phyloP scores from a whole-genome alignment of 768 basidiomycete genomes.

The Pleurotus tuoliensis region DNA sequence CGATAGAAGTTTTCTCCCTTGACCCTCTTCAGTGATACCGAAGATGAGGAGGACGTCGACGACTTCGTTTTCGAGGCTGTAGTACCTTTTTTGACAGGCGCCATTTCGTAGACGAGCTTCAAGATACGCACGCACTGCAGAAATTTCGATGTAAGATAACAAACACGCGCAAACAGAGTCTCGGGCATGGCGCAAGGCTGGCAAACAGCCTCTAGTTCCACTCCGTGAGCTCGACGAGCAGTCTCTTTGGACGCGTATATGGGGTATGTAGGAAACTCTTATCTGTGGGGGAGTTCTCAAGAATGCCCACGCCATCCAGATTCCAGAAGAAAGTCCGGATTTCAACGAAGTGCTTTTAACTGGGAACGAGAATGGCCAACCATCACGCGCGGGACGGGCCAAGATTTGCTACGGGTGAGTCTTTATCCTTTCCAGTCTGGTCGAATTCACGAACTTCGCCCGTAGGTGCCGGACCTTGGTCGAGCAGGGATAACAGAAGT shows the following conservation, averaged over 20 bases:
- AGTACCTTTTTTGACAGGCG: slow-evolving; percentile 3
- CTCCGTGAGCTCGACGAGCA: no score
- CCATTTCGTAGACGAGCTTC: background rate
- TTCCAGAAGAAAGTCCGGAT: no score
- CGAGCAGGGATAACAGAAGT: slow-evolving; percentile 1
- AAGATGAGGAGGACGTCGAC: slow-evolving; percentile 31
- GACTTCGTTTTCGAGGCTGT: slow-evolving; percentile 23
- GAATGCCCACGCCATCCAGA: no score
- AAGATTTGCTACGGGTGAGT: slow-evolving; percentile 1
- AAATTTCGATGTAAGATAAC: no score
- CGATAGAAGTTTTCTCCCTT: slow-evolving; percentile 99
- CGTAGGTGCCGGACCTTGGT: slow-evolving; percentile 5
- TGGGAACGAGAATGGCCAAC: slow-evolving; percentile 4
- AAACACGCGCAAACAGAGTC: no score
- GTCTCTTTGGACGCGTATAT: no score
- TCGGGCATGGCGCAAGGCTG: no score
- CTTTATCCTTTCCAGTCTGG: background rate
- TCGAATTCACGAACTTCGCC: background rate
- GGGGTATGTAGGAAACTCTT: no score
- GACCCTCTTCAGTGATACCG: slow-evolving; percentile 57
- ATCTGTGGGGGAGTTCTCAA: no score
- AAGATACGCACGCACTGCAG: no score
- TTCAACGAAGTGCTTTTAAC: background rate
- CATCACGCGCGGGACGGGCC: slow-evolving; percentile 1
- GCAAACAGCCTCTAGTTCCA: no score